Percentiles rank a stretch among this genome's conserved stretches.
These are phyloP conservation scores for Trichoderma aggressivum DNA, from an alignment of 2,329 filamentous ascomycete species.

Conservation along the genomic window DNA sequence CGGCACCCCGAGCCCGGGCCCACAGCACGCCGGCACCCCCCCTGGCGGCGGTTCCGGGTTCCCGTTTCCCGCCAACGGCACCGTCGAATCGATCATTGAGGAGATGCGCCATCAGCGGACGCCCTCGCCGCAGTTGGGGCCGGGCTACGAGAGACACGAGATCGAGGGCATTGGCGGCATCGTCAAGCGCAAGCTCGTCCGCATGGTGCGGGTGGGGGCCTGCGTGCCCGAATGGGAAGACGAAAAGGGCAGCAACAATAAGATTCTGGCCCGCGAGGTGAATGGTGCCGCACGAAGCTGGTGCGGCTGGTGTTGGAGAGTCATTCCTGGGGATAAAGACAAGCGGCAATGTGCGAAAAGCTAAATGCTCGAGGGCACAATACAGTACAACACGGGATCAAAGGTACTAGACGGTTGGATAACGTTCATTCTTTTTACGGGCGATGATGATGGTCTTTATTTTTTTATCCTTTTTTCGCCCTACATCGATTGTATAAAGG, in stretches of 20 bases:
- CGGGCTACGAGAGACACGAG: conserved; percentile 82
- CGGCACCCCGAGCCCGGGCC: conserved; percentile 15
- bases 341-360: conserved; percentile 24
- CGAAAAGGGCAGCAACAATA: conserved; percentile 54
- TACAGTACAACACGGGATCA: background rate
- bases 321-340: conserved; percentile 60
- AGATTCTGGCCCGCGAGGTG: conserved; percentile 68
- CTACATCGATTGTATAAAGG: background rate
- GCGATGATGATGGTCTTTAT: background rate
- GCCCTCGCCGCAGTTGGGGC: conserved; percentile 52
- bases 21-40: conserved; percentile 23
- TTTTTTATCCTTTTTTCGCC: background rate
- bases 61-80: conserved; percentile 20
- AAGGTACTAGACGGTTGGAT: conserved; percentile 1
- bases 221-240: conserved; percentile 85
- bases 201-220: conserved; percentile 75
- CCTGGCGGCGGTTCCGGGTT: conserved; percentile 21
- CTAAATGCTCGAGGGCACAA: background rate
- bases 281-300: conserved; percentile 69
- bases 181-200: conserved; percentile 84
- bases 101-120: conserved; percentile 39
- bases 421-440: background rate
- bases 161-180: conserved; percentile 87
- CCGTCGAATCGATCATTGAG: conserved; percentile 29
- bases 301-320: conserved; percentile 88